A percentile compares a stretch with the other conserved stretches of the same genome.
phyloP scores from a whole-genome alignment of 139 green algal species.

The Ostreobium quekettii region DNA sequence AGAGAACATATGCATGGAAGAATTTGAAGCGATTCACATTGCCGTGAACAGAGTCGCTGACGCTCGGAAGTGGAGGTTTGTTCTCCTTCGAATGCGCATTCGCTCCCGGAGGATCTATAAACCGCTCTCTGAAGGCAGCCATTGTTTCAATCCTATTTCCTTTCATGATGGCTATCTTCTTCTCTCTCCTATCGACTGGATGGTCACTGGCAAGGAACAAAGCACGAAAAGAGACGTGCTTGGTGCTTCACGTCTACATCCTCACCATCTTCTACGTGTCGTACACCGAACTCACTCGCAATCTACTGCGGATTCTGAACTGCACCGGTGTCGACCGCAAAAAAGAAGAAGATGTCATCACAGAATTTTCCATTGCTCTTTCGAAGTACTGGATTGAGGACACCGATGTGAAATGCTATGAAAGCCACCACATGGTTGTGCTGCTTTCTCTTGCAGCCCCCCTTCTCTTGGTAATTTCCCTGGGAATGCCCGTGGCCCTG shows the following conservation, averaged over 20 bases:
- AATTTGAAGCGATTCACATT: too few species aligned
- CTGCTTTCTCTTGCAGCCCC: slow-evolving; percentile 1
- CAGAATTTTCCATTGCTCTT: background rate
- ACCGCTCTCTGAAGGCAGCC: background rate
- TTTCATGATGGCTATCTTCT: background rate
- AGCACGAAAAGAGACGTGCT: slow-evolving; percentile 5
- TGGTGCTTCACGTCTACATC: slow-evolving; percentile 9
- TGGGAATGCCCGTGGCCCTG: slow-evolving; percentile 14
- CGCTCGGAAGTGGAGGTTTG: too few species aligned
- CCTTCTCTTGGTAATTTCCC: slow-evolving; percentile 2
- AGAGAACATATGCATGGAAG: too few species aligned
- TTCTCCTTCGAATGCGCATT: slow-evolving; percentile 3
- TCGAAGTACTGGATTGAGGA: slow-evolving; percentile 14
- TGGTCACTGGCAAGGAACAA: background rate
- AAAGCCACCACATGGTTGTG: slow-evolving; percentile 1
- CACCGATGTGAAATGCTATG: slow-evolving; percentile 17
- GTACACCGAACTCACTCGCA: slow-evolving; percentile 3
- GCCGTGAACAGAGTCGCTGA: too few species aligned
- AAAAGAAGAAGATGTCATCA: background rate
- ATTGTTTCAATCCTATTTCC: slow-evolving; percentile 12
- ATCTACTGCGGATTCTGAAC: slow-evolving; percentile 15
- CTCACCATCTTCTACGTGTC: slow-evolving; percentile 11
- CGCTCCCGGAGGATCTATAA: background rate
- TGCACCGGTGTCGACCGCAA: slow-evolving; percentile 1
- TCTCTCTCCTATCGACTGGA: slow-evolving; percentile 15